phyloP scores from a whole-genome alignment of 2,329 filamentous ascomycete species.

The Sclerotinia minor region DNA sequence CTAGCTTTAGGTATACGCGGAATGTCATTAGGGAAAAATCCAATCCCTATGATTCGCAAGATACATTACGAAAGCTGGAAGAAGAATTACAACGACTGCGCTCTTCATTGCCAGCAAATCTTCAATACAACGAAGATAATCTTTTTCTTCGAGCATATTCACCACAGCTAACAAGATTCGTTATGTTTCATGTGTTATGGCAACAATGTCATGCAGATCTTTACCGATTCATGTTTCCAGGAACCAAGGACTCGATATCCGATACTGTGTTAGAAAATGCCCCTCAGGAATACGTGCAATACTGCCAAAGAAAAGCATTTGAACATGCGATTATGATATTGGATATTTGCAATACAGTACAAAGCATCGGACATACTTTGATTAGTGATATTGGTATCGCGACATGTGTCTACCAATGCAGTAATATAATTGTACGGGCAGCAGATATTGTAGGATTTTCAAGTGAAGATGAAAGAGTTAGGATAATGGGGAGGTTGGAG shows the following conservation, averaged over 20 bases:
- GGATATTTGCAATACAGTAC: constrained; percentile 21
- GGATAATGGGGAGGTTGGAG: constrained; percentile 8
- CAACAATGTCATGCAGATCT: constrained; percentile 23
- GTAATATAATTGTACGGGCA: constrained; percentile 21
- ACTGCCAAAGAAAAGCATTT: constrained; percentile 21
- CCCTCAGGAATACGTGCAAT: constrained; percentile 14
- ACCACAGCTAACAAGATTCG: constrained; percentile 22
- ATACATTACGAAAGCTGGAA: constrained; percentile 19
- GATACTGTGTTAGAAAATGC: constrained; percentile 8
- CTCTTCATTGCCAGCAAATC: constrained; percentile 17
- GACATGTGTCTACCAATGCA: constrained; percentile 20
- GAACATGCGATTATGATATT: constrained; percentile 18
- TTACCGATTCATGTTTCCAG: constrained; percentile 22
- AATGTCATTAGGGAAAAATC: constrained; percentile 22
- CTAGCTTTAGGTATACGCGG: constrained; percentile 6
- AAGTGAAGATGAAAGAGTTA: constrained; percentile 8
- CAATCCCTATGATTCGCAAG: constrained; percentile 19
- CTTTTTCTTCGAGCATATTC: constrained; percentile 24
- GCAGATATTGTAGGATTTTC: constrained; percentile 16
- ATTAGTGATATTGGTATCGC: constrained; percentile 22
- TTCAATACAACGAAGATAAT: constrained; percentile 25
- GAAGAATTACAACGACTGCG: constrained; percentile 16
- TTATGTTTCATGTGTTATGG: constrained; percentile 23
- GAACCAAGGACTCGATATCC: constrained; percentile 22
- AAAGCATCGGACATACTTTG: constrained; percentile 22